Evolutionary conservation across 805 yeast genomes (phyloP), one percentile per base, ranked within the genome.

Genomic region (Priceomyces fermenticarens): DNA sequence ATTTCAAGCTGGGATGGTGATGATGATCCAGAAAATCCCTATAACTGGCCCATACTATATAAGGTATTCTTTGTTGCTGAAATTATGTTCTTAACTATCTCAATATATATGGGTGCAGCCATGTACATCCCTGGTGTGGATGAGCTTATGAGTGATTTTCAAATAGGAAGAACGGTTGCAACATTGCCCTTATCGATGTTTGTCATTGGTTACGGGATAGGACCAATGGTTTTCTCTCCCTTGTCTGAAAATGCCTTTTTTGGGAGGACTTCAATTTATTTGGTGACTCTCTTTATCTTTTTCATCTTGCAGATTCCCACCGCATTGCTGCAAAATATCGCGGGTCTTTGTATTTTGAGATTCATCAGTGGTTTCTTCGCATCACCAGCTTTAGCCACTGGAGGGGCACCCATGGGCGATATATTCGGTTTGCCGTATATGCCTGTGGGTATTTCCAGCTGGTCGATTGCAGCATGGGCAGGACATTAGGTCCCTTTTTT

Each of bases 161-260:
- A 59, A n/a, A 68, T 75, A 4, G 61, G 73, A 11, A 58, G 58
- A 26, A 72, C 69, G 4, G 65, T 67, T 4, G 78, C 80, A 0
- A 61, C 73, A 1, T 60, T 81, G 29, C 80, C 81, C 3, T 63
- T 81, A 48, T 61, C 82, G 0, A 45, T 78, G 30, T 81, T 74
- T 46, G 80, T 80, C 7, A 48, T 79, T 20, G 86, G 85, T 8
- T 80, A 81, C 51, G 85, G 81, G 38, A 36, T 78, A 13, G 84
- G 84, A 1, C 84, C 84, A 2, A 63, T 80, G 64, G 46, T 78
- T 2, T 74, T 78, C 40, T 73, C 83, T 0, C 85, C 86, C 3
- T 48, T 81, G 44, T 73, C 81, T 10, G 86, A 81, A 53, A 67
- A 75, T 36, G 74, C 80, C 2, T 53, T 57, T 3, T 54, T 77